Evolutionary conservation across 2,329 filamentous ascomycete genomes (phyloP).

Genomic region (Orbilia blumenaviensis): DNA sequence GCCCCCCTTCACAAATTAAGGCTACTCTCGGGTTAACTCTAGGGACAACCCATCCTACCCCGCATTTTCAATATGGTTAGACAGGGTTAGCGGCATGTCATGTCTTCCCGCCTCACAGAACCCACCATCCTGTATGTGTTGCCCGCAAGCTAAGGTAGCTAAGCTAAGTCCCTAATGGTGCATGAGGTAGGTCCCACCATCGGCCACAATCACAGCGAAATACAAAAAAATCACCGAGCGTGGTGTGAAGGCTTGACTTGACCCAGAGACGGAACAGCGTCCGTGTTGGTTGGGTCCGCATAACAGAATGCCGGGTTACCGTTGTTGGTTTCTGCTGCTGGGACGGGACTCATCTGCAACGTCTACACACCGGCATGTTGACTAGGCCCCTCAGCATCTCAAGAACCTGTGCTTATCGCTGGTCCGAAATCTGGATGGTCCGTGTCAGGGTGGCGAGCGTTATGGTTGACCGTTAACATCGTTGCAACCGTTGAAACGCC

Average conservation of each 20-base stretch:
- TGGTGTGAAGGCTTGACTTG: background rate
- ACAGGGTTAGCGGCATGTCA: conserved; percentile 47
- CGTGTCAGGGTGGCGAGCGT: background rate
- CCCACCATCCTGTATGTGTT: conserved; percentile 46
- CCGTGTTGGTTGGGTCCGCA: conserved; percentile 37
- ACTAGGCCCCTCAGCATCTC: conserved; percentile 24
- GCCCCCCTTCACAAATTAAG: background rate
- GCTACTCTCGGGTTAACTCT: conserved; percentile 28
- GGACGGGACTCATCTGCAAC: conserved; percentile 36
- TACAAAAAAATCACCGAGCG: conserved; percentile 34
- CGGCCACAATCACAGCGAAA: conserved; percentile 22
- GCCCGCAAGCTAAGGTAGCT: conserved; percentile 6
- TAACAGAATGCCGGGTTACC: conserved; percentile 21
- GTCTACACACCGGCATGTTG: conserved; percentile 21
- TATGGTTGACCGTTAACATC: background rate
- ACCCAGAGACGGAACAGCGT: conserved; percentile 30
- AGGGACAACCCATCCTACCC: conserved; percentile 33
- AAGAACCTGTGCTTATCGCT: conserved; percentile 33
- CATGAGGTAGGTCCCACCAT: conserved; percentile 12
- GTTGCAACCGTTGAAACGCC: conserved; percentile 19
- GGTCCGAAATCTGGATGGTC: conserved; percentile 1
- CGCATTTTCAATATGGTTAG: conserved; percentile 54
- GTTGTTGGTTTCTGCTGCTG: conserved; percentile 19
- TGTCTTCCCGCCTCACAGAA: conserved; percentile 50
- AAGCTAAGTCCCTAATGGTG: background rate